Evolutionary conservation across 177 flowering plant species (phyloP), one percentile per base, ranked within the genome.

Genomic region (Vitis hybrid): DNA sequence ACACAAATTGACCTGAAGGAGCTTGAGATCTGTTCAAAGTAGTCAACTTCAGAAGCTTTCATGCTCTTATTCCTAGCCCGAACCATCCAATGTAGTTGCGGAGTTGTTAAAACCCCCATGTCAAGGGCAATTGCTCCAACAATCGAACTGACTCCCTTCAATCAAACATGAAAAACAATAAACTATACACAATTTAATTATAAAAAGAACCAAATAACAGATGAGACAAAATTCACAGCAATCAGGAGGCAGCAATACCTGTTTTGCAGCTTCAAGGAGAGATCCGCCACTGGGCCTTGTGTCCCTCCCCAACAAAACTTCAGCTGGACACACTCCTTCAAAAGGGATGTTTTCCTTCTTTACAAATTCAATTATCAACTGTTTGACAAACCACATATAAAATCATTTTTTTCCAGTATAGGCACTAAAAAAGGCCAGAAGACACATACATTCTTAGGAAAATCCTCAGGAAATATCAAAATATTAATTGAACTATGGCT

Each of bases 11-110:
- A 93, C 99, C 93, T 83, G 81, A 89, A 93, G 23, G 96, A 90
- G 66, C 73, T 80, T n/a, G 89, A 84, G 45, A 95, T 79, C 70
- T 88, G 90, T 64, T 86, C 77, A 74, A 77, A 92, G 72, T 94
- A 94, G 71, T 84, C 91, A 40, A 45, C 4, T 82, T 92, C 95
- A 17, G 89, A 78, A 45, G 87, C 87, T 60, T 79, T 77, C 60
- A 76, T 50, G 67, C 94, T 91, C 71, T 81, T 90, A 72, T 93
- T 94, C 69, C 82, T 85, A 51, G 83, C 77, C 15, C 91, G 95
- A 72, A 94, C 97, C 94, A 94, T 92, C 98, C 97, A 94, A 66
- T 94, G 98, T 15, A 94, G 81, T 64, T 93, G 91, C 52, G 98
- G 98, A 11, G 97, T 92, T 13, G 98, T 92, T 58, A 92, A 66